Conservation (phyloP, 2,329 filamentous ascomycete genomes). For the Xylariaceae sp. region DNA sequence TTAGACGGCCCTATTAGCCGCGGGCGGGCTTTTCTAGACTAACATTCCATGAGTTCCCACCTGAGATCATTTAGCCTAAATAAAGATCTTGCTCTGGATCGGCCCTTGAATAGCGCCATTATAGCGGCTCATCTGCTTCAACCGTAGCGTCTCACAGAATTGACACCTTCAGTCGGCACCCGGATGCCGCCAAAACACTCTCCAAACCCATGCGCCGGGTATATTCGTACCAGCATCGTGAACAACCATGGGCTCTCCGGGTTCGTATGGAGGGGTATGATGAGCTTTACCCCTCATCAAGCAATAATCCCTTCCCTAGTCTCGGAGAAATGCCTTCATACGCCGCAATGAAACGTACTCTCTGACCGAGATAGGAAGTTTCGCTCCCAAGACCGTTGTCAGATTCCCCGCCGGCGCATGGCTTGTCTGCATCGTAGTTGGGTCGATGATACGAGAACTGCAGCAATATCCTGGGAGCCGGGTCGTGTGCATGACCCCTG, state of each 20-base stretch:
- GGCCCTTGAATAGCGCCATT: neutral
- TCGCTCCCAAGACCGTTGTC: neutral
- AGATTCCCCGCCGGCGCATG: neutral
- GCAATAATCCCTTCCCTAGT: neutral
- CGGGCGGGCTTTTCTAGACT: slow-evolving; percentile 10
- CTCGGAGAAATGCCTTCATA: slow-evolving; percentile 12
- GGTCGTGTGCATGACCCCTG: neutral
- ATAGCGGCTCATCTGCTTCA: neutral
- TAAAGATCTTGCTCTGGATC: neutral
- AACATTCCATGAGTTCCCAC: too few species aligned
- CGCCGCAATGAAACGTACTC: slow-evolving; percentile 14
- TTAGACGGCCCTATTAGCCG: slow-evolving; percentile 19
- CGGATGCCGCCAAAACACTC: slow-evolving; percentile 12
- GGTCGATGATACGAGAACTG: neutral
- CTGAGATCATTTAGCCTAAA: slow-evolving; percentile 18
- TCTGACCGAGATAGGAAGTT: slow-evolving; percentile 16
- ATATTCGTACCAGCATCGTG: neutral
- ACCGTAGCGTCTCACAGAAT: too few species aligned
- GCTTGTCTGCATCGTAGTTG: neutral
- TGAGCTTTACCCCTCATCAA: slow-evolving; percentile 13
- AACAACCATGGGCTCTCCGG: neutral
- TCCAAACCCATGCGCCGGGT: slow-evolving; percentile 11
- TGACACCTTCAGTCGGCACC: neutral
- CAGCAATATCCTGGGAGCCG: neutral
- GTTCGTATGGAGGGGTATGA: neutral